phyloP scores from a whole-genome alignment of 805 yeast genomes.

The Sungouiella thailandica region DNA sequence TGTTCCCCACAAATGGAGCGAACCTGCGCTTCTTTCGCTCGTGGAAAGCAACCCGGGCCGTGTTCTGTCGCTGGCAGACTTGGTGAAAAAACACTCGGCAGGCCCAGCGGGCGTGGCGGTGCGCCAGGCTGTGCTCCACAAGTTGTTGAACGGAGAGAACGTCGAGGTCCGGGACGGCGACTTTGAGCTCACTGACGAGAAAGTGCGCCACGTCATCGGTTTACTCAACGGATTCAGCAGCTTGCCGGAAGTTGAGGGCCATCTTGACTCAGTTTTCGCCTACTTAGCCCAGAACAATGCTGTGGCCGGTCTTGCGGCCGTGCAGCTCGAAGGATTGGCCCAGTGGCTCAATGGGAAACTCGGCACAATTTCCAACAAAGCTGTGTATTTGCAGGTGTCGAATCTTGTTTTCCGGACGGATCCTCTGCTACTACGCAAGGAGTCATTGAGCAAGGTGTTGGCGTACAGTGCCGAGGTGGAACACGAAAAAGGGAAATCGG shows the following conservation, averaged over 20 bases:
- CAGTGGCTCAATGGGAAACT: background rate
- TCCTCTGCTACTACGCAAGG: constrained; percentile 11
- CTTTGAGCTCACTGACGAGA: constrained; percentile 8
- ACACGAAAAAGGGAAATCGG: background rate
- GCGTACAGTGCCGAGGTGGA: background rate
- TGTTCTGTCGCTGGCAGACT: constrained; percentile 45
- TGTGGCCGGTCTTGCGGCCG: constrained; percentile 1
- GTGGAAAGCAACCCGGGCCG: constrained; percentile 46
- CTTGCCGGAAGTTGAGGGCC: background rate
- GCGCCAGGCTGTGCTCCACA: constrained; percentile 25
- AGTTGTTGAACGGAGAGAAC: constrained; percentile 35
- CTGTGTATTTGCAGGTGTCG: constrained; percentile 11
- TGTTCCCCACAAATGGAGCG: constrained; percentile 10
- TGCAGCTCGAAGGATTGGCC: constrained; percentile 2
- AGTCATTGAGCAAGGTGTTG: constrained; percentile 7
- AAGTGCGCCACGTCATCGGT: constrained; percentile 11
- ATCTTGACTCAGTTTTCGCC: constrained; percentile 1
- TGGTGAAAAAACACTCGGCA: constrained; percentile 28
- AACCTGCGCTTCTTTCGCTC: constrained; percentile 8
- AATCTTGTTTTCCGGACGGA: constrained; percentile 8
- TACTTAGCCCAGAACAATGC: constrained; percentile 3
- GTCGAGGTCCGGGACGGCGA: constrained; percentile 29
- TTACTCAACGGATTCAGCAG: constrained; percentile 6
- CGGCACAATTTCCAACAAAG: background rate
- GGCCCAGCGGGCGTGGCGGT: constrained; percentile 18